Conservation (phyloP, 148 eudicot genomes). For the Suaeda aralocaspica region DNA sequence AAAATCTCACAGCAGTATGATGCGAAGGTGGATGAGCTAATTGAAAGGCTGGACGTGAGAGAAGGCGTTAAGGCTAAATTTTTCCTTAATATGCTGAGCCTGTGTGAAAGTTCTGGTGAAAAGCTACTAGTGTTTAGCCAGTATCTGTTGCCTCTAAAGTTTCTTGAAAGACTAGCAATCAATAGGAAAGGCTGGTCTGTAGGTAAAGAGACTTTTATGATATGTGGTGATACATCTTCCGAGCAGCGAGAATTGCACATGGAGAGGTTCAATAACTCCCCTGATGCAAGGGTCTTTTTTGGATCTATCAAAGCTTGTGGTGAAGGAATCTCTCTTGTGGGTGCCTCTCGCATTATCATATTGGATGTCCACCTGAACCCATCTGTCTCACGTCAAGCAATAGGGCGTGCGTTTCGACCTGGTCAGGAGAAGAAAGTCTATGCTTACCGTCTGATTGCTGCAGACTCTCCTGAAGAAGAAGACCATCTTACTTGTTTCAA, state of each 20-base stretch:
- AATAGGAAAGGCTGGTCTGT: constrained; percentile 50
- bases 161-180: constrained; percentile 52
- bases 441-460: constrained; percentile 65
- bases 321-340: constrained; percentile 94
- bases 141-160: constrained; percentile 69
- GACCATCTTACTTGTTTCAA: constrained; percentile 72
- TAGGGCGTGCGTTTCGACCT: constrained; percentile 93
- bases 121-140: constrained; percentile 83
- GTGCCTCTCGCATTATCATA: constrained; percentile 85
- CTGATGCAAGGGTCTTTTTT: constrained; percentile 72
- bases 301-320: constrained; percentile 96
- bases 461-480: constrained; percentile 75
- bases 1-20: constrained; percentile 34
- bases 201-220: constrained; percentile 66
- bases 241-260: constrained; percentile 62
- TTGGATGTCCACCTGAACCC: constrained; percentile 81
- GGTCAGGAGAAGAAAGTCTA: constrained; percentile 76
- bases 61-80: constrained; percentile 88
- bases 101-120: constrained; percentile 69
- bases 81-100: constrained; percentile 50
- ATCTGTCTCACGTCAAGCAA: constrained; percentile 90
- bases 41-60: constrained; percentile 47
- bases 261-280: constrained; percentile 74
- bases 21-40: constrained; percentile 45
- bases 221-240: constrained; percentile 56